Conservation (phyloP, 805 yeast genomes). For the Clavispora santaluciae region DNA sequence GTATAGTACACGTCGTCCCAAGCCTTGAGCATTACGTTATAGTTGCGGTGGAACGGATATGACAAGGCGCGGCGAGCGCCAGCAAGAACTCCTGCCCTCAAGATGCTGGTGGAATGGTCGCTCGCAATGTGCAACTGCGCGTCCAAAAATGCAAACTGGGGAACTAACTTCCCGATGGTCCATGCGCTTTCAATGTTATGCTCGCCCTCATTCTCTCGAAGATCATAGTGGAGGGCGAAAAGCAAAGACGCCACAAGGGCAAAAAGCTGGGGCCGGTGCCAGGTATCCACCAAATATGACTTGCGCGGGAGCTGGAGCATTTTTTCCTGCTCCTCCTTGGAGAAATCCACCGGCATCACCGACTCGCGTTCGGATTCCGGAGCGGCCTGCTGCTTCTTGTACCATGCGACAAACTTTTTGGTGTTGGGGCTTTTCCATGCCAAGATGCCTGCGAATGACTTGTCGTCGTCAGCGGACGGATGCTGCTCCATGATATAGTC, state of each 20-base stretch:
- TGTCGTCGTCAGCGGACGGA: slow-evolving; percentile 51
- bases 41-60: slow-evolving; percentile 77
- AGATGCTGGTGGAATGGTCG: slow-evolving; percentile 25
- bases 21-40: slow-evolving; percentile 49
- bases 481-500: slow-evolving; percentile 65
- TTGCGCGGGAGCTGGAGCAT: slow-evolving; percentile 69
- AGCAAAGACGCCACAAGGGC: slow-evolving; percentile 60
- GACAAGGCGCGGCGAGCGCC: slow-evolving; percentile 68
- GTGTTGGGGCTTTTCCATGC: slow-evolving; percentile 50
- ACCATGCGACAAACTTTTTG: slow-evolving; percentile 44
- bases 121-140: slow-evolving; percentile 39
- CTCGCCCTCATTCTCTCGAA: slow-evolving; percentile 65
- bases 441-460: slow-evolving; percentile 40
- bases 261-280: slow-evolving; percentile 47
- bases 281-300: slow-evolving; percentile 50
- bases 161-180: slow-evolving; percentile 84
- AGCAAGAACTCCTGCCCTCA: slow-evolving; percentile 55
- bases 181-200: slow-evolving; percentile 86
- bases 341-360: slow-evolving; percentile 46
- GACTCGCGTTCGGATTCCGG: slow-evolving; percentile 19
- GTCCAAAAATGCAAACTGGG: slow-evolving; percentile 74
- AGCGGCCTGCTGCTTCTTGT: slow-evolving; percentile 29
- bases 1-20: slow-evolving; percentile 73
- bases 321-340: slow-evolving; percentile 56
- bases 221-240: slow-evolving; percentile 72